Conservation (phyloP, 1,284 basidiomycete species). For the Blastosporella zonata region DNA sequence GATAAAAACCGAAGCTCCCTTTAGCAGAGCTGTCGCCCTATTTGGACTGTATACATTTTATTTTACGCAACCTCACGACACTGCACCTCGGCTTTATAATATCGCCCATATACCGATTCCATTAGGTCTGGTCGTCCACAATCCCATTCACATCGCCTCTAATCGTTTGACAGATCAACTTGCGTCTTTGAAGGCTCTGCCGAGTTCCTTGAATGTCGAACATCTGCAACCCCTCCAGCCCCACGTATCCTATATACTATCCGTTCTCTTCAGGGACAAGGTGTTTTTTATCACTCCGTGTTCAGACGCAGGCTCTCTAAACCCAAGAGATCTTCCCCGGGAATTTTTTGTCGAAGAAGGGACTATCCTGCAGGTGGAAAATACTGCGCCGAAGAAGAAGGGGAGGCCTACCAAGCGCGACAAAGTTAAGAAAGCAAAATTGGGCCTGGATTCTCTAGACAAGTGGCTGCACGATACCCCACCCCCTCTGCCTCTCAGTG, state of each 20-base stretch:
- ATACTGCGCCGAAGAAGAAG: conserved; percentile 46
- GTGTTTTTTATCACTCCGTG: conserved; percentile 60
- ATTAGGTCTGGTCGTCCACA: conserved; percentile 41
- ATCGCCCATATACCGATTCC: conserved; percentile 53
- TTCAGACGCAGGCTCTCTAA: conserved; percentile 47
- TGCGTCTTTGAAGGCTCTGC: conserved; percentile 42
- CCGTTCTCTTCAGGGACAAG: conserved; percentile 41
- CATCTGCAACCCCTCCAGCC: conserved; percentile 45
- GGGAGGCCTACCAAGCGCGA: conserved; percentile 67
- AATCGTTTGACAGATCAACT: conserved; percentile 47
- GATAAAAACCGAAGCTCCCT: conserved; percentile 42
- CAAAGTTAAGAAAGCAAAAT: conserved; percentile 50
- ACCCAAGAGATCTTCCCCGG: conserved; percentile 61
- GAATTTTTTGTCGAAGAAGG: conserved; percentile 52
- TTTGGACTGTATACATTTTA: conserved; percentile 70
- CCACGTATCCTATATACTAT: conserved; percentile 45
- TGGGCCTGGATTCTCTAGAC: conserved; percentile 48
- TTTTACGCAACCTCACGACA: conserved; percentile 56
- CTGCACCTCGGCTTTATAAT: conserved; percentile 46
- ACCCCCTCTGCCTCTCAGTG: background rate
- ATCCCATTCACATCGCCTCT: conserved; percentile 6
- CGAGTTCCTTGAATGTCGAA: conserved; percentile 37
- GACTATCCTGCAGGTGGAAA: conserved; percentile 13
- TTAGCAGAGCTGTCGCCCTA: conserved; percentile 53
- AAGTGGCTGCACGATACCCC: conserved; percentile 45